Evolutionary conservation across 768 basidiomycete genomes (phyloP).

Genomic region (Rhodotorula babjevae): DNA sequence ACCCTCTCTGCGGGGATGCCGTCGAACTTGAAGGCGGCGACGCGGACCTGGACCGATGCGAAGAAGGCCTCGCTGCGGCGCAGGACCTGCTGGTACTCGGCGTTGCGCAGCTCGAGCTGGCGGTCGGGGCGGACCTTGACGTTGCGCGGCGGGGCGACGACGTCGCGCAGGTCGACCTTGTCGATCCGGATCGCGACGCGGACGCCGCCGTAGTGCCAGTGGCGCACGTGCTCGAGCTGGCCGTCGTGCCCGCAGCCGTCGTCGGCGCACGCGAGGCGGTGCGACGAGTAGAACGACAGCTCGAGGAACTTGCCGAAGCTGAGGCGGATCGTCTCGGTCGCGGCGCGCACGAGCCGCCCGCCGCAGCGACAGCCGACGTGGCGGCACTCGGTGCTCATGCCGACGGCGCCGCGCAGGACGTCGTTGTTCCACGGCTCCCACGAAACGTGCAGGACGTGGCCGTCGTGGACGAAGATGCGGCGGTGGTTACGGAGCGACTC

Average conservation of each 20-base stretch:
- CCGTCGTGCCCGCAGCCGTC: slow-evolving; percentile 91
- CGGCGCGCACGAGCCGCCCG: slow-evolving; percentile 77
- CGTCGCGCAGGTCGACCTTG: slow-evolving; percentile 72
- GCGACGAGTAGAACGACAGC: slow-evolving; percentile 81
- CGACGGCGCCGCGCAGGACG: slow-evolving; percentile 66
- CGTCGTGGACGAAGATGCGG: slow-evolving; percentile 85
- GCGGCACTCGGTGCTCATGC: slow-evolving; percentile 71
- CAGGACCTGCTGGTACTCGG: slow-evolving; percentile 75
- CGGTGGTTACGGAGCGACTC: slow-evolving; percentile 77
- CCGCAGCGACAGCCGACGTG: slow-evolving; percentile 57
- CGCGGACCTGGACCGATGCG: slow-evolving; percentile 50
- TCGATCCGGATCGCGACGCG: slow-evolving; percentile 73
- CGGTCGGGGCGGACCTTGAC: slow-evolving; percentile 81
- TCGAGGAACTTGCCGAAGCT: slow-evolving; percentile 96
- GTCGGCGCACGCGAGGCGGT: slow-evolving; percentile 74
- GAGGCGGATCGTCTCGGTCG: slow-evolving; percentile 81
- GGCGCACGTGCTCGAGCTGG: slow-evolving; percentile 85
- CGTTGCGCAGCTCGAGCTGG: slow-evolving; percentile 82
- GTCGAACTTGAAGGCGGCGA: slow-evolving; percentile 40
- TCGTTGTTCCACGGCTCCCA: slow-evolving; percentile 28
- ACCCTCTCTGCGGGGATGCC: slow-evolving; percentile 51
- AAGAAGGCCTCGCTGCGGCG: slow-evolving; percentile 59
- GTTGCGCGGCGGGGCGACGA: slow-evolving; percentile 80
- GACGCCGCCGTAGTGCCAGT: slow-evolving; percentile 61
- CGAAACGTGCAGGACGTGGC: slow-evolving; percentile 69